Base-by-base conservation (phyloP, 2,329 filamentous ascomycete species). In the Alternaria brassicae region DNA sequence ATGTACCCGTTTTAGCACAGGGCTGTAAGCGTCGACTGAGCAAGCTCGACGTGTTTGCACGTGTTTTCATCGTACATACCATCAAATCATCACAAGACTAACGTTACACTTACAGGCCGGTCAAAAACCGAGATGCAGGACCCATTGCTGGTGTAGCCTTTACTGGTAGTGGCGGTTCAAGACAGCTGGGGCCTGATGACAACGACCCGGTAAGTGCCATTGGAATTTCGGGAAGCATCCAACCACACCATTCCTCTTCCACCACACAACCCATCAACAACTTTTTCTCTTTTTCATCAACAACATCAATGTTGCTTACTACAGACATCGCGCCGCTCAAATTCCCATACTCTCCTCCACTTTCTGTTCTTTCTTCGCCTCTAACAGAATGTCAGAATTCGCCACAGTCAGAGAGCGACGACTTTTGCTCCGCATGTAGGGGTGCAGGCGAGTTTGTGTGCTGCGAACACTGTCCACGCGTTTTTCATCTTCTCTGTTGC, bases 401-500 rank as follows among this genome's bases (percentile, higher is more conserved):
- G 63, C 73, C 73, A 62, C 77, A 71, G 42, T 75, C 74, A 40
- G 76, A 97, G 63, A 96, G 96, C 77, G 92, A 95, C 77, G 94
- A 98, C 77, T 90, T 90, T 73, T 99, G 94, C 81, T 89, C 89
- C 62, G 88, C 92, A 44, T 99, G 95, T 80, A 88, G 89, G 72
- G 91, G 90, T 64, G 90, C 88, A 67, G 94, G 94, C 57, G 88
- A 92, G 68, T 86, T 99, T 63, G 85, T 98, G 66, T 97, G 93
- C 80, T 99, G 95, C 78, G 95, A 98, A 80, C 91, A 91, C 63
- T 99, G 95, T 80, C 87, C 89, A 61, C 88, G 92, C 67, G 92
- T 93, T 6, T 97, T 96, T 79, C 95, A 98, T 79, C 92, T 95
- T 75, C 85, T 87, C 60, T 98, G 95, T 77, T 87, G 95, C 67